A percentile compares a stretch with the other conserved stretches of the same genome.
Conservation (phyloP, 805 yeast species). For the Phaffomyces thermotolerans region DNA sequence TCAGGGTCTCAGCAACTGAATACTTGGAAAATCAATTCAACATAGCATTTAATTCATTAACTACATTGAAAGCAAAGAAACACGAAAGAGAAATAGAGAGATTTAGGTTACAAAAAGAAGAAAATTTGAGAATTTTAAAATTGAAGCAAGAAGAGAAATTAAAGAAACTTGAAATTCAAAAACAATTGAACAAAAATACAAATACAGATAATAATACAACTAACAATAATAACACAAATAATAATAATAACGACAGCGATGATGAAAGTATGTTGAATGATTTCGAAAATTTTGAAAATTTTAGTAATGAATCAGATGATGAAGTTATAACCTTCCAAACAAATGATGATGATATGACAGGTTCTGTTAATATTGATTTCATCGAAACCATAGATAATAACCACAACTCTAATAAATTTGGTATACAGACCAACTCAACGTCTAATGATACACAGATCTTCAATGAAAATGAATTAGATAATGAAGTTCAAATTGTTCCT, state of each 20-base stretch:
- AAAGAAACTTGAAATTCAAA: neutral
- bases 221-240: neutral
- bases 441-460: neutral
- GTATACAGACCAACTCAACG: neutral
- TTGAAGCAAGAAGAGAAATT: neutral
- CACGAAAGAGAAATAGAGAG: conserved; percentile 23
- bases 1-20: conserved; percentile 18
- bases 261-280: conserved; percentile 18
- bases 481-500: neutral
- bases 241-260: neutral
- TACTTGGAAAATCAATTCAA: conserved; percentile 28
- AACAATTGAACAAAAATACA: neutral
- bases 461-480: neutral
- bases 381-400: neutral
- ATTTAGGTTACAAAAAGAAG: conserved; percentile 10
- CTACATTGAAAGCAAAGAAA: conserved; percentile 28
- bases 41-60: conserved; percentile 25
- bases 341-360: conserved; percentile 6
- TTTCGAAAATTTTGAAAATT: conserved; percentile 28
- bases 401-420: too few relatives aligned
- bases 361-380: too few relatives aligned
- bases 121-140: conserved; percentile 8
- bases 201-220: neutral
- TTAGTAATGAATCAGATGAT: conserved; percentile 22
- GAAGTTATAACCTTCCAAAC: conserved; percentile 14